Conservation (phyloP, 164 flowering plant genomes). For the Nymphaea colorata region DNA sequence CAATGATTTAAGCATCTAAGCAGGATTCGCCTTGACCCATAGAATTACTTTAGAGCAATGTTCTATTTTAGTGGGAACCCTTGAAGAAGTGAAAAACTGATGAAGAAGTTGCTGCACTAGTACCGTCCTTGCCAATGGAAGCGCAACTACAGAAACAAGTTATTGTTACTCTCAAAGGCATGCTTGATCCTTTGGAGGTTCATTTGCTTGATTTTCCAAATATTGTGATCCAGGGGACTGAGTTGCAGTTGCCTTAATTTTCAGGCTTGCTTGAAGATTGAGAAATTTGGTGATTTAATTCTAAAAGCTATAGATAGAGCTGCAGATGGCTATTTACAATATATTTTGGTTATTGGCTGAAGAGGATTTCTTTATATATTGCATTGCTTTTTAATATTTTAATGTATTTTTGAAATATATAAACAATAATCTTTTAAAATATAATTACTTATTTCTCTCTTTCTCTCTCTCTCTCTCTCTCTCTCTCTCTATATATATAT, state of each 20-base stretch:
- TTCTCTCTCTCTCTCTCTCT: no score
- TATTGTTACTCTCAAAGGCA: slow-evolving; percentile 99
- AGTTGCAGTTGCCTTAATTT: slow-evolving; percentile 79
- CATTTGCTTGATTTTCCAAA: slow-evolving; percentile 98
- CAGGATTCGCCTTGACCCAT: no score
- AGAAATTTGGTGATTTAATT: slow-evolving; percentile 95
- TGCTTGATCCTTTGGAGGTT: slow-evolving; percentile 97
- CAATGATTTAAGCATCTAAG: no score
- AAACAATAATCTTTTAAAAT: no score
- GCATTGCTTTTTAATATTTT: slow-evolving; percentile 29
- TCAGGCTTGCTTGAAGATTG: slow-evolving; percentile 98
- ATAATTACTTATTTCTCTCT: no score
- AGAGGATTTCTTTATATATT: slow-evolving; percentile 92
- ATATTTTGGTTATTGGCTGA: slow-evolving; percentile 98
- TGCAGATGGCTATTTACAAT: slow-evolving; percentile 96
- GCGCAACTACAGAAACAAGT: slow-evolving; percentile 95
- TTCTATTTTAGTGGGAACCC: slow-evolving; percentile 33
- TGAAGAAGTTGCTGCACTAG: slow-evolving; percentile 99
- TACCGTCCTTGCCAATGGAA: slow-evolving; percentile 93
- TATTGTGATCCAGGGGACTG: slow-evolving; percentile 97
- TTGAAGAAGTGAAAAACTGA: slow-evolving; percentile 99
- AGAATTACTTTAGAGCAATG: no score
- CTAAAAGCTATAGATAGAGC: slow-evolving; percentile 82
- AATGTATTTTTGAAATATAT: no score
- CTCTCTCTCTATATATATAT: no score